A percentile compares a stretch with the other conserved stretches of the same genome.
Conservation (phyloP, 257 asterid species). For the Solanum pinnatisectum region DNA sequence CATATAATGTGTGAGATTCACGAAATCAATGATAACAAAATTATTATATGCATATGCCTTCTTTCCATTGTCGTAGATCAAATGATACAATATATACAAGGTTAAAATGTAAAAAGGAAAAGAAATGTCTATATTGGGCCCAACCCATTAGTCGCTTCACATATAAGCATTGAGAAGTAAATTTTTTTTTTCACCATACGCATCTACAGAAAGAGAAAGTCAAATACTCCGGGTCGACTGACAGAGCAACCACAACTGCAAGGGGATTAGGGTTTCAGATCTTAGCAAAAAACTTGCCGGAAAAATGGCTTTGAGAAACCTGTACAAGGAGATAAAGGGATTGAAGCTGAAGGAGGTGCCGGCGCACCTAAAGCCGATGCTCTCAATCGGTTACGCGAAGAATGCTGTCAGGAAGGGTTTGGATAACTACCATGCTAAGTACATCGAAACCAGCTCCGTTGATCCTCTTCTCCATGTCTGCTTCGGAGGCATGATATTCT, state of each 20-base stretch:
- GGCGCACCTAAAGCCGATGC: conserved; percentile 57
- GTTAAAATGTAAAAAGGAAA: background rate
- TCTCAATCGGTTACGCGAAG: conserved; percentile 36
- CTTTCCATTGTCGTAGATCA: too few species aligned
- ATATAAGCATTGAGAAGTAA: background rate
- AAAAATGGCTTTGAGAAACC: conserved; percentile 61
- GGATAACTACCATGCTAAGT: conserved; percentile 65
- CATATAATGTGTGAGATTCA: background rate
- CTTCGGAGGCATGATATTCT: conserved; percentile 74
- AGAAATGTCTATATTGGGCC: background rate
- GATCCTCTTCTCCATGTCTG: conserved; percentile 70
- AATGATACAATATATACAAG: background rate
- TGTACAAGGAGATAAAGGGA: conserved; percentile 66
- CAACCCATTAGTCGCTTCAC: background rate
- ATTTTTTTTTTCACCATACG: background rate
- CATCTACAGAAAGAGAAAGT: background rate
- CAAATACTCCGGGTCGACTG: background rate
- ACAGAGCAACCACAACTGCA: background rate
- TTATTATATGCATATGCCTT: too few species aligned
- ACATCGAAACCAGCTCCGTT: conserved; percentile 60
- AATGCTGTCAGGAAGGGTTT: conserved; percentile 32
- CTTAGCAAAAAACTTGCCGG: background rate
- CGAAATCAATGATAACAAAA: too few species aligned
- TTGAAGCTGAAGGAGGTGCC: conserved; percentile 81
- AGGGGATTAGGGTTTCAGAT: conserved; percentile 18